These are phyloP conservation scores for Elsinoe arachidis DNA, from an alignment of 2,329 filamentous ascomycete species.

Conservation along the genomic window DNA sequence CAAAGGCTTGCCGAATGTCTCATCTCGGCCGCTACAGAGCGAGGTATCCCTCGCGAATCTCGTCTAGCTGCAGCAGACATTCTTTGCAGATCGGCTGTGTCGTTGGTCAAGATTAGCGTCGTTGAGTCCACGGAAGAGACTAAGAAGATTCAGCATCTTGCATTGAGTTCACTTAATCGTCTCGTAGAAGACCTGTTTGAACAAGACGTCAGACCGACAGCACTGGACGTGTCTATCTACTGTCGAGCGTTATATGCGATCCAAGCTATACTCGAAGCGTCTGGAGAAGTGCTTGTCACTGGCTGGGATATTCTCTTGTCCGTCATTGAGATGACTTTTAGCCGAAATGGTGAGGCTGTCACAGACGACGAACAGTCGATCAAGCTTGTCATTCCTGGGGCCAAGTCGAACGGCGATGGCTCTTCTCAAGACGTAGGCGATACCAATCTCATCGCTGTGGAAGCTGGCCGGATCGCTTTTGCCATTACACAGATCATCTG, in stretches of 20 bases:
- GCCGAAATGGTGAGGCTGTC: conserved; percentile 16
- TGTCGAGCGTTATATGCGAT: conserved; percentile 59
- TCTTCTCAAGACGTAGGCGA: not conserved
- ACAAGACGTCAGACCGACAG: conserved; percentile 22
- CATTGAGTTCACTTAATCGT: conserved; percentile 33
- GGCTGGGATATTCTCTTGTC: conserved; percentile 84
- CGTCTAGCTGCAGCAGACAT: conserved; percentile 43
- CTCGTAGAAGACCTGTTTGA: conserved; percentile 34
- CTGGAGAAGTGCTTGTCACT: conserved; percentile 70
- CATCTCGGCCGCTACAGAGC: conserved; percentile 37
- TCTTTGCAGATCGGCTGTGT: conserved; percentile 38
- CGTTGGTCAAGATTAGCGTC: conserved; percentile 45
- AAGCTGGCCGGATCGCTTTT: conserved; percentile 78
- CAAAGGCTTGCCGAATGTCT: conserved; percentile 51
- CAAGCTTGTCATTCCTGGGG: not conserved
- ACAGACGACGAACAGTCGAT: not conserved
- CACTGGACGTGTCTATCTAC: conserved; percentile 49
- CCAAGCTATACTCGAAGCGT: conserved; percentile 72
- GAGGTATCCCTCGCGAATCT: conserved; percentile 33
- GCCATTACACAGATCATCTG: conserved; percentile 84
- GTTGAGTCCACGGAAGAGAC: conserved; percentile 36
- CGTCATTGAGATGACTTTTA: conserved; percentile 75
- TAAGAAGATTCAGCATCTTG: conserved; percentile 24
- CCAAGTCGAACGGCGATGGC: not conserved
- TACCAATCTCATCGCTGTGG: conserved; percentile 50